A percentile compares a stretch with the other conserved stretches of the same genome.
Conservation (phyloP, 169 alveolate species). For the Plasmodium berghei region DNA sequence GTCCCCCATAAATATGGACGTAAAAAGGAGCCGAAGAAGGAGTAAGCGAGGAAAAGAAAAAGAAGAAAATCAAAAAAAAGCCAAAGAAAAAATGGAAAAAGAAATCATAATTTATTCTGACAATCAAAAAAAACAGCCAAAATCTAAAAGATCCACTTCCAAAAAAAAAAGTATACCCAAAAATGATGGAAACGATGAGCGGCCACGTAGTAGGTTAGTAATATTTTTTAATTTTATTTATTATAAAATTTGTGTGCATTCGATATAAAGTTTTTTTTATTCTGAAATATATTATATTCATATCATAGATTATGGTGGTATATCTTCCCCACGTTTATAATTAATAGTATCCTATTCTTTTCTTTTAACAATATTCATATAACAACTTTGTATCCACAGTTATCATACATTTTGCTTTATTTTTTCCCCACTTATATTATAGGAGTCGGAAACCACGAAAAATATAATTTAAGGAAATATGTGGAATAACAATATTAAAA, state of each 20-base stretch:
- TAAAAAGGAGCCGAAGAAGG: slow-evolving; percentile 1
- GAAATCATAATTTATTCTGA: not conserved
- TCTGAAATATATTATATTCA: too few relatives aligned
- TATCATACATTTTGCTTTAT: too few relatives aligned
- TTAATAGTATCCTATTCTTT: too few relatives aligned
- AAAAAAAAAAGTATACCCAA: not conserved
- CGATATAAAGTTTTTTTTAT: not conserved
- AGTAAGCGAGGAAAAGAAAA: slow-evolving; percentile 8
- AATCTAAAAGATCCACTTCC: not conserved
- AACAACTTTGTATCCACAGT: too few relatives aligned
- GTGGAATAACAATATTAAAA: too few relatives aligned
- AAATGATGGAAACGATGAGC: not conserved
- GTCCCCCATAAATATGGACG: not conserved
- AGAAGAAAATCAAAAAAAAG: slow-evolving; percentile 5
- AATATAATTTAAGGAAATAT: too few relatives aligned
- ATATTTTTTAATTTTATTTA: too few relatives aligned
- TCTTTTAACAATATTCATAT: too few relatives aligned
- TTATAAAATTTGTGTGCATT: not conserved
- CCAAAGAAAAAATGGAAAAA: slow-evolving; percentile 6
- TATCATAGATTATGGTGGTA: too few relatives aligned
- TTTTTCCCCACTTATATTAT: too few relatives aligned
- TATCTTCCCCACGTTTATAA: too few relatives aligned
- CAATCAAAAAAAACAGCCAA: not conserved
- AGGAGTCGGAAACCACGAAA: too few relatives aligned
- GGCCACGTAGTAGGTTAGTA: not conserved